Evolutionary conservation across 2,329 filamentous ascomycete genomes (phyloP).

Genomic region (Cercospora janseana): DNA sequence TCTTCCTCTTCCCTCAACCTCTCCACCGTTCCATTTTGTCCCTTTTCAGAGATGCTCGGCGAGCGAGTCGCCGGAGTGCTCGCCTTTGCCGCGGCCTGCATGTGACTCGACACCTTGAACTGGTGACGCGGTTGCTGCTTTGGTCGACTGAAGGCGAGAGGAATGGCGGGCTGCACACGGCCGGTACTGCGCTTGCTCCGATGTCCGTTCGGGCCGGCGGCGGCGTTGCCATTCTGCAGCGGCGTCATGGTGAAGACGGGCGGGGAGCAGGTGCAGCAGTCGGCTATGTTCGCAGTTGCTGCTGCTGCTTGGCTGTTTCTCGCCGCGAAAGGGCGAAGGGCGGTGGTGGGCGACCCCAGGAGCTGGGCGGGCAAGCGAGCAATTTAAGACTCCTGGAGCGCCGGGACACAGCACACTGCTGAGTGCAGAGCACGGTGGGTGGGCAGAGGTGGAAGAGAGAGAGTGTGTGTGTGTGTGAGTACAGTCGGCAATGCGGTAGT

Average conservation of each 20-base stretch:
- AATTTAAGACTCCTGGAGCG: slow-evolving; percentile 29
- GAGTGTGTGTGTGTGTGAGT: slow-evolving; percentile 4
- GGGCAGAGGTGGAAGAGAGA: slow-evolving; percentile 2
- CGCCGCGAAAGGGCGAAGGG: background rate
- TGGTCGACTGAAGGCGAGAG: slow-evolving; percentile 32
- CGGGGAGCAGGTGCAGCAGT: background rate
- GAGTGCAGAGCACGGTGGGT: slow-evolving; percentile 3
- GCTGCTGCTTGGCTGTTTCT: background rate
- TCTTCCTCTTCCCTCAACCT: background rate
- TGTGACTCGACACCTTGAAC: slow-evolving; percentile 21
- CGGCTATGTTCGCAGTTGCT: background rate
- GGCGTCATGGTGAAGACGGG: slow-evolving; percentile 24
- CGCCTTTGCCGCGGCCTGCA: slow-evolving; percentile 6
- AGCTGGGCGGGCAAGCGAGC: slow-evolving; percentile 5
- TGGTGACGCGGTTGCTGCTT: slow-evolving; percentile 12
- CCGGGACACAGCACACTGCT: slow-evolving; percentile 14
- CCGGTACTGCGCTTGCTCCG: slow-evolving; percentile 22
- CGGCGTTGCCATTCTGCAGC: slow-evolving; percentile 17
- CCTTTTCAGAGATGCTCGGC: slow-evolving; percentile 12
- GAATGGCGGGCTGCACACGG: slow-evolving; percentile 36
- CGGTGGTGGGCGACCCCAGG: slow-evolving; percentile 15
- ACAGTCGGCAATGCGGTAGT: slow-evolving; percentile 4
- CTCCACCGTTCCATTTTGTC: slow-evolving; percentile 1
- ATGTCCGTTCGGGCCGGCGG: slow-evolving; percentile 17
- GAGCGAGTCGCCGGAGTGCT: slow-evolving; percentile 7